Base-by-base conservation (phyloP, 805 yeast species). In the Komagataella populi region DNA sequence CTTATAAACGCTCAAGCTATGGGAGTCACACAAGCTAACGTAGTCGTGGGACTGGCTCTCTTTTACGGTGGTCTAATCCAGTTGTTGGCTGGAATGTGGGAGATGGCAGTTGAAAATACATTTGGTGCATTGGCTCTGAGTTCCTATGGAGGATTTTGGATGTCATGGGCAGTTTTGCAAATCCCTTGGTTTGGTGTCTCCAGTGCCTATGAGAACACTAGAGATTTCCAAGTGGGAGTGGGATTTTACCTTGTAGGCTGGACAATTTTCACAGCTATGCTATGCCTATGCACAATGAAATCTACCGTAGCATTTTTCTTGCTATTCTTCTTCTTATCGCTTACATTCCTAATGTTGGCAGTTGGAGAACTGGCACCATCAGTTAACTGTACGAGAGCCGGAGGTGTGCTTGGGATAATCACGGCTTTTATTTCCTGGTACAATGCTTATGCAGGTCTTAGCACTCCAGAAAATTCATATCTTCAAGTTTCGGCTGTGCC, bases 31-130 rank as follows among this genome's bases (percentile, higher is more conserved):
- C 74, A 77, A 47, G 76, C 78, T 43, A 77, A 79, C 54, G 67
- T 84, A 50, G 80, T 83, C 45, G 80, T 83, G 51, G 83, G 86
- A 47, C 69, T 76, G 55, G 84, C 86, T 17, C 70, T 79, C 59
- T 82, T 84, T 63, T 82, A 83, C 61, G 91, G 89, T 52, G 91
- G 90, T 44, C 70, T 79, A 20, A 75, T 84, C 53, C 89, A 83
- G 65, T 67, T 81, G 52, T 67, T 83, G 54, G 87, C 90, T 6
- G 90, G 89, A 52, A 72, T 84, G 72, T 78, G 85, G 76, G 87
- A 85, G 65, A 73, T 83, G 66, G 80, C 83, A n/a, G 71, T 78
- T 45, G 89, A 84, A 58, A 83, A 83, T 66, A 83, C 88, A 20
- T 84, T 82, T 68, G 87, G 87, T 66, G 86, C 83, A 57, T 74